A percentile compares a stretch with the other conserved stretches of the same genome.
Conservation (phyloP, 2,329 filamentous ascomycete genomes). For the Fusarium odoratissimum region DNA sequence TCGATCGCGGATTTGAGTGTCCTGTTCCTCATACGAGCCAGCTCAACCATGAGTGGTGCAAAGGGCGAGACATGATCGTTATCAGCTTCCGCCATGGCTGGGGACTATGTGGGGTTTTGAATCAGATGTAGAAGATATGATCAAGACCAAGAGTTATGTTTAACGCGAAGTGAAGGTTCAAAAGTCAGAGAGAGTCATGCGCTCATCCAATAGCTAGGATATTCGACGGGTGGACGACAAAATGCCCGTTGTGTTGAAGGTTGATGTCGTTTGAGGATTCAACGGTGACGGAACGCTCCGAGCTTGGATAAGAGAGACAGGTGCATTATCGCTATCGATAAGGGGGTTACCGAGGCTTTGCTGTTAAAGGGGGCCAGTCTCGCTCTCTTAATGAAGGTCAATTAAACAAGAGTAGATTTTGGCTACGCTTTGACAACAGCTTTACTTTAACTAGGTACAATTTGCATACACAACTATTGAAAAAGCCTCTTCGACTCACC, state of each 20-base stretch:
- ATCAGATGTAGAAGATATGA: not conserved
- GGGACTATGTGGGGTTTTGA: constrained; percentile 3
- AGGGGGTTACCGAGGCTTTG: constrained; percentile 23
- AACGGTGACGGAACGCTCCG: constrained; percentile 20
- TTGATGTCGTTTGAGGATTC: constrained; percentile 38
- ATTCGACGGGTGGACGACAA: constrained; percentile 5
- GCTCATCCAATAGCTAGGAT: constrained; percentile 7
- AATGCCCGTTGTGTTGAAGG: constrained; percentile 20
- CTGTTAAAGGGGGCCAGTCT: constrained; percentile 31
- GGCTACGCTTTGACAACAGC: not conserved
- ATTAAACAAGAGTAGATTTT: constrained; percentile 2
- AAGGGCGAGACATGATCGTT: constrained; percentile 58
- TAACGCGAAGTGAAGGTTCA: not conserved
- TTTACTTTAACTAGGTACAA: not conserved
- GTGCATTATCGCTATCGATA: constrained; percentile 40
- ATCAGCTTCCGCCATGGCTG: constrained; percentile 51
- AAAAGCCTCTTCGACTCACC: not conserved
- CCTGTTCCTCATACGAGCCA: constrained; percentile 76
- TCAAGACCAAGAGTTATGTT: not conserved
- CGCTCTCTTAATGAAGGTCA: not conserved
- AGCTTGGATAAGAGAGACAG: constrained; percentile 25
- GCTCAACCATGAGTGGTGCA: constrained; percentile 74
- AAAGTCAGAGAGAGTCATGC: not conserved
- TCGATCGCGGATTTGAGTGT: constrained; percentile 76
- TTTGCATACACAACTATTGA: not conserved